phyloP scores from a whole-genome alignment of 805 yeast genomes.

The Candida hungchunana region DNA sequence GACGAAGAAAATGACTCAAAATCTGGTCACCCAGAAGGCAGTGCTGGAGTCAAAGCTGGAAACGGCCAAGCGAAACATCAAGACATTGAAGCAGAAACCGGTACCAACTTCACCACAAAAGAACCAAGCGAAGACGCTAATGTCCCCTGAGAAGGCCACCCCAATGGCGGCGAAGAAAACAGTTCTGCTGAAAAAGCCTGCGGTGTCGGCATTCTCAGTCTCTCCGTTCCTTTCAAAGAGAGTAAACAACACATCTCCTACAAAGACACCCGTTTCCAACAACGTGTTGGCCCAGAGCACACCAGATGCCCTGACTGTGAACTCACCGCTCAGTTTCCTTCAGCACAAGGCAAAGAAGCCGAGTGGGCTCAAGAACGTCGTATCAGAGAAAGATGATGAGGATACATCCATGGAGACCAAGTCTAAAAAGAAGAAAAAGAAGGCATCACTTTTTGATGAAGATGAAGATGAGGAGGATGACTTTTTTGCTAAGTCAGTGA shows the following conservation, averaged over 20 bases:
- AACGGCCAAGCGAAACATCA: slow-evolving; percentile 30
- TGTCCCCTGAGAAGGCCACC: slow-evolving; percentile 17
- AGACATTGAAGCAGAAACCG: slow-evolving; percentile 22
- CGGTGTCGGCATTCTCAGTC: slow-evolving; percentile 17
- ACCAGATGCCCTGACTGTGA: slow-evolving; percentile 18
- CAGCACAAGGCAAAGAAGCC: slow-evolving; percentile 11
- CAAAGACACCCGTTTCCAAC: slow-evolving; percentile 14
- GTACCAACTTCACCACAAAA: slow-evolving; percentile 5
- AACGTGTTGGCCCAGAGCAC: slow-evolving; percentile 25
- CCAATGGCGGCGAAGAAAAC: slow-evolving; percentile 4
- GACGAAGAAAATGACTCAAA: slow-evolving; percentile 28
- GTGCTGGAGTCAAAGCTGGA: slow-evolving; percentile 33
- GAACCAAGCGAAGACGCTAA: slow-evolving; percentile 3
- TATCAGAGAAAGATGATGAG: slow-evolving; percentile 17
- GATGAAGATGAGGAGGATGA: slow-evolving; percentile 29
- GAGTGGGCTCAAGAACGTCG: slow-evolving; percentile 23
- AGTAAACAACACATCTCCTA: slow-evolving; percentile 10
- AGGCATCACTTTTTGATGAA: slow-evolving; percentile 24
- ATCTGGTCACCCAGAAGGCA: slow-evolving; percentile 32
- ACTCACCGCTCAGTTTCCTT: slow-evolving; percentile 23
- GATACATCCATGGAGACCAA: slow-evolving; percentile 1
- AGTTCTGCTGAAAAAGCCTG: slow-evolving; percentile 12
- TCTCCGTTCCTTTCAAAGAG: slow-evolving; percentile 23
- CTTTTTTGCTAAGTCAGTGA: slow-evolving; percentile 19
- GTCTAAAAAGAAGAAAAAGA: slow-evolving; percentile 13